These are phyloP conservation scores for Aspergillus diversus DNA, from an alignment of 495 filamentous ascomycete genomes.

Conservation along the genomic window DNA sequence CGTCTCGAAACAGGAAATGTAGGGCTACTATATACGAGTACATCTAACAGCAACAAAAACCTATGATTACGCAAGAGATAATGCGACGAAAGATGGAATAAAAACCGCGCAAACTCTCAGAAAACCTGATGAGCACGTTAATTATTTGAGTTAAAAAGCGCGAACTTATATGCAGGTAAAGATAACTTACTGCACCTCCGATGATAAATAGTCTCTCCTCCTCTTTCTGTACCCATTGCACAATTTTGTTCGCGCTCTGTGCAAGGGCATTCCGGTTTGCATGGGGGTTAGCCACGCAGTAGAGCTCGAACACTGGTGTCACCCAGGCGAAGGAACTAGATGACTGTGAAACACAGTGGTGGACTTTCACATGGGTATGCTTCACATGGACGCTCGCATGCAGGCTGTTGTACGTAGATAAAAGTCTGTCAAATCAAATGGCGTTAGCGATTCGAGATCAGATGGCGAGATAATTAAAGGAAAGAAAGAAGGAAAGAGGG, in stretches of 20 bases:
- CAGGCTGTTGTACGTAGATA: slow-evolving; percentile 82
- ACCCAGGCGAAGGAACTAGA: slow-evolving; percentile 85
- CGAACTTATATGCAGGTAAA: no score
- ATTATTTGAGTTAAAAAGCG: background rate
- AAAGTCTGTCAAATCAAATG: slow-evolving; percentile 51
- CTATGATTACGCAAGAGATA: background rate
- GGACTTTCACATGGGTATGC: slow-evolving; percentile 80
- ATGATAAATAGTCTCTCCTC: slow-evolving; percentile 95
- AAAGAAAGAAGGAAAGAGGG: no score
- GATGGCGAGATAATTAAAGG: no score
- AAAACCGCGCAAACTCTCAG: slow-evolving; percentile 17
- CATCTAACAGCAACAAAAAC: background rate
- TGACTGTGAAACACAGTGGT: slow-evolving; percentile 74
- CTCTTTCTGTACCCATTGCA: slow-evolving; percentile 86
- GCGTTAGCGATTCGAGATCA: background rate
- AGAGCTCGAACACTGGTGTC: slow-evolving; percentile 88
- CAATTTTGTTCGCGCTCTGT: slow-evolving; percentile 81
- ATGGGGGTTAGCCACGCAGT: slow-evolving; percentile 84
- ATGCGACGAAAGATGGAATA: background rate
- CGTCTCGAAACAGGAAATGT: background rate
- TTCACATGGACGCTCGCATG: slow-evolving; percentile 84
- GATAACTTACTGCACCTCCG: slow-evolving; percentile 73
- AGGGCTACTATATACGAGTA: background rate
- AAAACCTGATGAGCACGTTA: slow-evolving; percentile 28
- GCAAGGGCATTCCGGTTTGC: slow-evolving; percentile 77